These are phyloP conservation scores for Chaetomium cochliodes DNA, from an alignment of 495 filamentous ascomycete species.

Conservation along the genomic window DNA sequence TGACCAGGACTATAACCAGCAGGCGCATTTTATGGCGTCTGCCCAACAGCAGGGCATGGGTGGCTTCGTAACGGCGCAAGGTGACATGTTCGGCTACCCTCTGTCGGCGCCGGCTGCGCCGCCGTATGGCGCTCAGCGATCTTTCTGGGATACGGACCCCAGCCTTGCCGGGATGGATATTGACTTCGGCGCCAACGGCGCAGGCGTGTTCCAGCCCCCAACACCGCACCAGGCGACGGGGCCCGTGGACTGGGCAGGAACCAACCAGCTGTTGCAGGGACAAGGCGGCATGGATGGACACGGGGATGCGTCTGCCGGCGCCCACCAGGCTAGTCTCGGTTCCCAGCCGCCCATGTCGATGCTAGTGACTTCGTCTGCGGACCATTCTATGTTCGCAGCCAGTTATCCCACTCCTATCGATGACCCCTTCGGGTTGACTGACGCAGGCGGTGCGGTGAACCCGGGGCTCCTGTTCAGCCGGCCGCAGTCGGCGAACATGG, in stretches of 20 bases:
- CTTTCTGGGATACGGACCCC: slow-evolving; percentile 72
- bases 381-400: slow-evolving; percentile 41
- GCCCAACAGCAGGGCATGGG: slow-evolving; percentile 45
- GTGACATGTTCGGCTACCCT: slow-evolving; percentile 62
- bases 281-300: slow-evolving; percentile 35
- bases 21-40: slow-evolving; percentile 42
- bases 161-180: slow-evolving; percentile 56
- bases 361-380: slow-evolving; percentile 39
- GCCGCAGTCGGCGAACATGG: slow-evolving; percentile 46
- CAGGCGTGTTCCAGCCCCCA: slow-evolving; percentile 39
- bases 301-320: slow-evolving; percentile 25
- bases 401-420: slow-evolving; percentile 43
- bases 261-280: slow-evolving; percentile 48
- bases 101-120: slow-evolving; percentile 70
- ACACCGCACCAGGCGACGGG: slow-evolving; percentile 41
- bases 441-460: slow-evolving; percentile 40
- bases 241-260: slow-evolving; percentile 52
- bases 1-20: slow-evolving; percentile 48
- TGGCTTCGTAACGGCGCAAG: slow-evolving; percentile 38
- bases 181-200: slow-evolving; percentile 47
- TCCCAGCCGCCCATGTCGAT: slow-evolving; percentile 42
- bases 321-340: slow-evolving; percentile 37
- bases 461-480: slow-evolving; percentile 50
- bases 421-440: slow-evolving; percentile 42
- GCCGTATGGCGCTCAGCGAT: slow-evolving; percentile 60